Percentiles rank a stretch among this genome's conserved stretches.
These are phyloP conservation scores for Chrysoporthe cubensis DNA, from an alignment of 2,329 filamentous ascomycete species.

Conservation along the genomic window DNA sequence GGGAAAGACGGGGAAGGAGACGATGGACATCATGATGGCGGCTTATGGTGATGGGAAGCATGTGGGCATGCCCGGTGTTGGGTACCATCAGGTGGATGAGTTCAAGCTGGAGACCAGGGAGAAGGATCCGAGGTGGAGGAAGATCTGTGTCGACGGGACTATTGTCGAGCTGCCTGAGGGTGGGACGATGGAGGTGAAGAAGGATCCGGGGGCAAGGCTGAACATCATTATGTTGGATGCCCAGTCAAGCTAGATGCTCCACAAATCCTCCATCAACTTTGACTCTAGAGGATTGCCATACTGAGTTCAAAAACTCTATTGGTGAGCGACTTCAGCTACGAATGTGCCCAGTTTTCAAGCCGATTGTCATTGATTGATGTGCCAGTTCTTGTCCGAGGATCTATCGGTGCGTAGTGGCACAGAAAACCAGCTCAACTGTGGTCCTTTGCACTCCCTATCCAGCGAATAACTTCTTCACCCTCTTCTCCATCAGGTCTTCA, in stretches of 20 bases:
- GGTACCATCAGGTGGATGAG: conserved; percentile 72
- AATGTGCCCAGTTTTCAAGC: no score
- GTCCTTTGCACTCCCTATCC: not conserved
- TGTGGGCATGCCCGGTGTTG: conserved; percentile 59
- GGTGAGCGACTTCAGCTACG: no score
- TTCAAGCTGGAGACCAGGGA: conserved; percentile 70
- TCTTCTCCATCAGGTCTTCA: conserved; percentile 64
- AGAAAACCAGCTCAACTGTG: not conserved
- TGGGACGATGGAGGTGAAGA: conserved; percentile 71
- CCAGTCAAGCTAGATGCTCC: not conserved
- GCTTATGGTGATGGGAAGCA: conserved; percentile 64
- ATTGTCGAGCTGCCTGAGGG: conserved; percentile 74
- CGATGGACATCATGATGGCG: conserved; percentile 76
- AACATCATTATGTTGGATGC: conserved; percentile 45
- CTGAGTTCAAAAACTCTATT: no score
- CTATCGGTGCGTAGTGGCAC: not conserved
- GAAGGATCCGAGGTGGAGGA: conserved; percentile 74
- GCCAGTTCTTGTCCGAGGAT: no score
- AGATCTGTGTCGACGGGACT: conserved; percentile 89
- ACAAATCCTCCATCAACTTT: no score
- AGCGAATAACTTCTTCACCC: conserved; percentile 51
- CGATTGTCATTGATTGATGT: no score
- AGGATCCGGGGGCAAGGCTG: conserved; percentile 47
- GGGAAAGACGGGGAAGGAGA: conserved; percentile 63
- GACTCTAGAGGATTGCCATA: no score